Evolutionary conservation across 495 filamentous ascomycete species (phyloP), one percentile per base, ranked within the genome.

Genomic region (Polyplosphaeria fusca): DNA sequence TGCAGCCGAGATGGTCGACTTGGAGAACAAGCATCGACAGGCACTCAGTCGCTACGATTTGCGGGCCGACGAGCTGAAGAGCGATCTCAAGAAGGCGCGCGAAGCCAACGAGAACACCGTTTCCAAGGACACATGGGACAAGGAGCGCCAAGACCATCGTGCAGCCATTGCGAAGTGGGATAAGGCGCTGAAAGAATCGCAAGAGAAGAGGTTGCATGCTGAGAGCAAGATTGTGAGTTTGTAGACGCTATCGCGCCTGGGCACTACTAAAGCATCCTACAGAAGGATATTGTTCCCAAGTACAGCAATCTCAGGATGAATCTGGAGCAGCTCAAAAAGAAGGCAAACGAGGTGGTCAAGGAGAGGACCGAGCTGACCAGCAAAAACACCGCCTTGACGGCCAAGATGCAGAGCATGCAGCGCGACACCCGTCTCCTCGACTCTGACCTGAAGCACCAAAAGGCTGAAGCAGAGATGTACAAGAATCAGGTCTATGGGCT

Each of bases 401-500:
- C 93, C 19, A 89, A 94, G 64, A 61, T 84, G 12, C 89, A 94
- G 66, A 88, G 63, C 71, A 92, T 51, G 91, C 92, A 63, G 71
- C 85, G 3, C 71, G 78, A 2, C 82, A 85, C 53, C 19, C 81
- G 76, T 24, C 68, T 67, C 1, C 67, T 81, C 45, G 78, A 81
- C 60, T 76, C 81, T 1, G 79, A 82, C 46, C 62, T 82, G 7
- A 72, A 76, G 24, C 61, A 66, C 5, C 77, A 85, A 63, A 76
- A 73, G 44, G 56, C 61, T 20, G 74, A 73, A 49, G 41, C 66
- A 1, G 68, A 76, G 19, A 74, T 73, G 24, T 74, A 78, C 30
- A 88, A 88, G 59, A 87, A 93, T 62, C 88, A 94, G 55, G 79
- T 84, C 0, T 91, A 93, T 53, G 77, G 83, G 25, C 83, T 86